Evolutionary conservation across 2,329 filamentous ascomycete genomes (phyloP), one percentile per base, ranked within the genome.

Genomic region (Bipolaris oryzae): DNA sequence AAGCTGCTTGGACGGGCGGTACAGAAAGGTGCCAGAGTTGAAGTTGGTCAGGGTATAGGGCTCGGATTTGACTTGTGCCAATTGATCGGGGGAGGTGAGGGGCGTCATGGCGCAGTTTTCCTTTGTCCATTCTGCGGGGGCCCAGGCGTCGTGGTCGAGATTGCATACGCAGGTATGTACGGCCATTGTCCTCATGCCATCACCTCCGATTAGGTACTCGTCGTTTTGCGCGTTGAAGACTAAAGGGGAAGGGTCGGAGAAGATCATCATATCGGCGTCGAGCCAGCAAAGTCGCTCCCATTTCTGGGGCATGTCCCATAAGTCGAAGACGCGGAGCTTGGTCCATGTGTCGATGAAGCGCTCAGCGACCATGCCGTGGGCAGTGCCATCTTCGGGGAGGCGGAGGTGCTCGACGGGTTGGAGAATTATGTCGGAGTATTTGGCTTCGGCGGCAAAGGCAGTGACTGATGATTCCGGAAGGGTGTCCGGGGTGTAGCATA

Each of bases 341-440:
- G 82, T 84, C 79, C 81, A 84, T 3, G 82, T 84, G 60, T 84
- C 82, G 54, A 75, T 76, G 69, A 84, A 84, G 20, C 82, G 78
- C 55, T 82, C 77, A 1, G 82, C 81, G 31, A 84, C 81, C 55
- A 77, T 74, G 38, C 76, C 74, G 47, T 75, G 67, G 21, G 62
- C 60, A 0, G 63, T 64, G 13, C 63, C 64, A 55, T 66, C 60
- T 16, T 64, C 62, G 0, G 74, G 68, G 20, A 80, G 76, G 4
- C 78, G 69, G 1, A 84, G 69, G 18, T 78, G 74, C 15, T 78
- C 67, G 46, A 81, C 76, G 15, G 74, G 62, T 15, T 74, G 70
- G 4, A 80, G 63, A 31, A 77, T 70, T 16, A 82, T 70, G 37
- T 80, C 78, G 7, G 74, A 75, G 46, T 76, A 67, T 1, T 64